phyloP scores from a whole-genome alignment of 768 basidiomycete genomes.

The Paxillus ammoniavirescens region DNA sequence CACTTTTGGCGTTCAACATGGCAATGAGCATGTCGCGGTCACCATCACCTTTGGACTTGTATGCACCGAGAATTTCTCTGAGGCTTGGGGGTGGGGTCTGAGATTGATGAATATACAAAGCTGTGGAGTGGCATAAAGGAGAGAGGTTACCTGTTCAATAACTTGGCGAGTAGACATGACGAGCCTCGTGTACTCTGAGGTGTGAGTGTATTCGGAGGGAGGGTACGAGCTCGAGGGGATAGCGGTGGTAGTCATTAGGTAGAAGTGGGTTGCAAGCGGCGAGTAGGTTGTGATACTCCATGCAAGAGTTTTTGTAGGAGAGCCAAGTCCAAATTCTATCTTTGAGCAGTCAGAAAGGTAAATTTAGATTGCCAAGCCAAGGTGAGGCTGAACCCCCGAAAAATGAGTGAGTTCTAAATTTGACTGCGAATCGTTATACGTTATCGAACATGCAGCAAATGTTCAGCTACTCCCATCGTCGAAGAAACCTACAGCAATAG shows the following conservation, averaged over 20 bases:
- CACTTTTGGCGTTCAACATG: conserved; percentile 88
- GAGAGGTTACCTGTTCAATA: conserved; percentile 42
- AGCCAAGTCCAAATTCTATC: conserved; percentile 47
- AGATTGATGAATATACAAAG: not conserved
- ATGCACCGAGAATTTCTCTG: conserved; percentile 84
- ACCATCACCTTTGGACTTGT: conserved; percentile 82
- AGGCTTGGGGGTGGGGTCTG: conserved; percentile 79
- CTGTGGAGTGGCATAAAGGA: not conserved
- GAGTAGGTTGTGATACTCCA: conserved; percentile 10
- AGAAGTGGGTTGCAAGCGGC: conserved; percentile 15
- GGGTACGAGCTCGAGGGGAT: conserved; percentile 18
- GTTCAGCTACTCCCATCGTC: not conserved
- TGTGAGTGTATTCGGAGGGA: conserved; percentile 16
- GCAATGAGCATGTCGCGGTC: conserved; percentile 90
- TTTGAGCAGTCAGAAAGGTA: conserved; percentile 39
- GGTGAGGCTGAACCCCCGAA: conserved; percentile 36
- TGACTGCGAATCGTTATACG: conserved; percentile 12
- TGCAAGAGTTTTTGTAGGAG: conserved; percentile 38
- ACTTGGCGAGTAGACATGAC: conserved; percentile 44
- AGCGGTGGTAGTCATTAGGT: conserved; percentile 23
- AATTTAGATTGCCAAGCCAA: conserved; percentile 46
- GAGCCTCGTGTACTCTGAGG: conserved; percentile 32
- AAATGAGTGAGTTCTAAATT: conserved; percentile 18
- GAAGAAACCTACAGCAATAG: not conserved
- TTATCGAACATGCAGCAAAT: not conserved